Base-by-base conservation (phyloP, 768 basidiomycete species). In the Amanita fuliginea region DNA sequence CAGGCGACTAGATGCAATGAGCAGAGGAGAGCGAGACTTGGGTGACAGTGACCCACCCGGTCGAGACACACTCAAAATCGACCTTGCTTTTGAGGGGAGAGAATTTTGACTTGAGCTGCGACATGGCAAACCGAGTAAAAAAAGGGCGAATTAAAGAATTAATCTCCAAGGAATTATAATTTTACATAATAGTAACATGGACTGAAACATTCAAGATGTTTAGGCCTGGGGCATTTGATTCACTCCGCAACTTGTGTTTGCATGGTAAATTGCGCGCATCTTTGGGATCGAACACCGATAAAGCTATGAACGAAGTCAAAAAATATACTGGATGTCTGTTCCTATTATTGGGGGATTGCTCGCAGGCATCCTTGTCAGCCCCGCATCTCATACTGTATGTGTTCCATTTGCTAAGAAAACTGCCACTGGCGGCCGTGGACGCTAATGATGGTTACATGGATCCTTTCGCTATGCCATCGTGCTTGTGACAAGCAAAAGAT, bases 371-470 rank as follows among this genome's bases (percentile, higher is more conserved):
- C 67, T 67, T 24, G 68, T 42, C 70, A 19, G 68, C 77, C 3
- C 80, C 81, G 36, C 70, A 74, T 56, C 83, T 72, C 54, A 68
- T 73, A 6, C 60, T 68, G n/a, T n/a, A n/a, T n/a, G n/a, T n/a
- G n/a, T n/a, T n/a, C n/a, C n/a, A n/a, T n/a, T n/a, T n/a, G n/a
- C n/a, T n/a, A n/a, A n/a, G 22, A 24, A 24, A 24, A 24, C 84
- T 1, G 79, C 77, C 1, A 66, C 60, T 10, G 49, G n/a, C n/a
- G n/a, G n/a, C 69, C 0, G 56, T 64, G 6, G 77, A 79, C 47
- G 80, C 81, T 2, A 72, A 53, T 53, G 83, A 76, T 53, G 80
- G 82, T 6, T 86, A 75, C 64, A 80, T 89, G 55, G 67, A 64
- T 30, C 69, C 81, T 1, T 61, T 70, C 1, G 75, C 73, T 13